Evolutionary conservation across 495 filamentous ascomycete species (phyloP).

Genomic region (Talaromyces thailandensis): DNA sequence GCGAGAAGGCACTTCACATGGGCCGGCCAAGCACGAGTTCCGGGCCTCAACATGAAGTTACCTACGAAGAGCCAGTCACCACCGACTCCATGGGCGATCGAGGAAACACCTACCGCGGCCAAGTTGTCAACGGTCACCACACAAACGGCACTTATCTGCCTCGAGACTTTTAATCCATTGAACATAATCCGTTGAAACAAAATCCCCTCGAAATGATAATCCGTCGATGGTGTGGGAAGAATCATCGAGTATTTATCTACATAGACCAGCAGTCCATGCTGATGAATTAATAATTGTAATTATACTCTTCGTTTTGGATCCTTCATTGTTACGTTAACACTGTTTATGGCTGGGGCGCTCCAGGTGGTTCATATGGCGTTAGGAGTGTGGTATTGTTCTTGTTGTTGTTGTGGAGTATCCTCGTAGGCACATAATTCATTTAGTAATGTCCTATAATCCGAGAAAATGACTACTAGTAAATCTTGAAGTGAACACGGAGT

Average conservation of each 20-base stretch:
- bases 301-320: not conserved
- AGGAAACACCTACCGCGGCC: conserved; percentile 4
- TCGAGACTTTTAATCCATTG: not conserved
- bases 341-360: not conserved
- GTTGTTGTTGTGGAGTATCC: not conserved
- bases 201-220: not conserved
- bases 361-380: not conserved
- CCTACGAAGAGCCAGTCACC: conserved; percentile 30
- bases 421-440: not conserved
- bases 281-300: not conserved
- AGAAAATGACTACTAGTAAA: not conserved
- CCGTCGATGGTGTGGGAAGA: not conserved
- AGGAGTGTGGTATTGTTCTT: not conserved
- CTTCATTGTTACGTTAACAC: not conserved
- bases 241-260: not conserved
- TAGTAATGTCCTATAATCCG: not conserved
- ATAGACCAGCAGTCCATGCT: not conserved
- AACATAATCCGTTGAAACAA: not conserved
- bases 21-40: conserved; percentile 6
- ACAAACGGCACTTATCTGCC: not conserved
- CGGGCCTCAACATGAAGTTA: conserved; percentile 7
- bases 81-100: conserved; percentile 24
- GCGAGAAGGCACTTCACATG: conserved; percentile 27
- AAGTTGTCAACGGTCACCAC: not conserved
- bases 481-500: no score